These are phyloP conservation scores for Ogataea dorogensis DNA, from an alignment of 805 yeast genomes.

Conservation along the genomic window DNA sequence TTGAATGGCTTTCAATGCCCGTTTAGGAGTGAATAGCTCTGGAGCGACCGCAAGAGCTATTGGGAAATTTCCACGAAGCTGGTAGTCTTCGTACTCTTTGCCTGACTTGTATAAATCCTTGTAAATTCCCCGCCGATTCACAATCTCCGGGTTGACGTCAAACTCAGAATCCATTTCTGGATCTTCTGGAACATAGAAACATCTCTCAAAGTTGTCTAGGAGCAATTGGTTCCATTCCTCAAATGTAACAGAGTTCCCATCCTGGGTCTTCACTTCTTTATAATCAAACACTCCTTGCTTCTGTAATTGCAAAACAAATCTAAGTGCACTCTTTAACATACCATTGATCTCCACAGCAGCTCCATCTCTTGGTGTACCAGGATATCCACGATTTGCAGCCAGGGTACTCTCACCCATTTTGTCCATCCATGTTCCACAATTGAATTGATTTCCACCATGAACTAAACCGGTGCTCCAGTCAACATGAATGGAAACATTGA, in stretches of 20 bases:
- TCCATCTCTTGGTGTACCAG: constrained; percentile 98
- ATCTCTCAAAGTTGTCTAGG: constrained; percentile 72
- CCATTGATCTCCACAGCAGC: constrained; percentile 94
- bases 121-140: constrained; percentile 91
- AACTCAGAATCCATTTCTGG: constrained; percentile 58
- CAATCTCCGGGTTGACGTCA: constrained; percentile 59
- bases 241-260: constrained; percentile 57
- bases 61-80: constrained; percentile 86
- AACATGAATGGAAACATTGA: constrained; percentile 73
- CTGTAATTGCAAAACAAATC: constrained; percentile 70
- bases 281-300: constrained; percentile 55
- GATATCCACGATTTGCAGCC: constrained; percentile 86
- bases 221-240: constrained; percentile 71
- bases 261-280: constrained; percentile 52
- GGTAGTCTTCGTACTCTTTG: constrained; percentile 91
- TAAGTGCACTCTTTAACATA: constrained; percentile 73
- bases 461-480: constrained; percentile 90
- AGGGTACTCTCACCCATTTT: constrained; percentile 93
- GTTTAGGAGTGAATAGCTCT: constrained; percentile 66
- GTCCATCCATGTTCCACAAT: constrained; percentile 99
- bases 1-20: constrained; percentile 63
- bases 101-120: constrained; percentile 82
- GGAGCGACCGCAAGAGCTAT: constrained; percentile 96
- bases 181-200: constrained; percentile 72
- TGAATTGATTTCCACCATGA: constrained; percentile 87